These are phyloP conservation scores for Euphrasia arctica DNA, from an alignment of 305 asterid genomes.

Conservation along the genomic window DNA sequence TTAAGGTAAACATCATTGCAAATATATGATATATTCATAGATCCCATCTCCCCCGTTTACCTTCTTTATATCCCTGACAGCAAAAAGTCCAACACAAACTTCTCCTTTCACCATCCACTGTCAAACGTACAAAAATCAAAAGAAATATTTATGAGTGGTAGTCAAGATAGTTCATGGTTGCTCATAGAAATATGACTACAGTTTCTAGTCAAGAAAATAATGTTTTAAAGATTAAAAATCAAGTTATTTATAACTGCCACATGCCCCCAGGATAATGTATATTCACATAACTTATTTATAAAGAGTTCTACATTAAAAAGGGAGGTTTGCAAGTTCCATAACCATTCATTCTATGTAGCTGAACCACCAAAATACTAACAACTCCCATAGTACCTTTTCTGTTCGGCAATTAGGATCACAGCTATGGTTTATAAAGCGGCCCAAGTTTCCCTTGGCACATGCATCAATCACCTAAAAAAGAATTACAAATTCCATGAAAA, in stretches of 20 bases:
- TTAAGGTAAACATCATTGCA: slow-evolving; percentile 4
- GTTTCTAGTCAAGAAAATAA: slow-evolving; percentile 3
- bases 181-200: not conserved
- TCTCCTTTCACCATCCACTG: slow-evolving; percentile 99
- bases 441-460: slow-evolving; percentile 90
- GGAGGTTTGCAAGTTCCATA: slow-evolving; percentile 12
- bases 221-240: slow-evolving; percentile 14
- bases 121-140: slow-evolving; percentile 18
- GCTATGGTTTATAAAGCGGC: slow-evolving; percentile 91
- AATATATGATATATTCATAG: not conserved
- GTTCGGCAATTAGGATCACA: slow-evolving; percentile 96
- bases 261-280: not conserved
- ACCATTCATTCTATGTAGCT: slow-evolving; percentile 18
- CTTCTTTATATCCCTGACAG: slow-evolving; percentile 82
- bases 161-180: not conserved
- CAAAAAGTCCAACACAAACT: slow-evolving; percentile 93
- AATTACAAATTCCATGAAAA: slow-evolving; percentile 24
- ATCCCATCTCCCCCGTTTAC: slow-evolving; percentile 28
- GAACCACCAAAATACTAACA: slow-evolving; percentile 19
- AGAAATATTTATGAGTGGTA: slow-evolving; percentile 17
- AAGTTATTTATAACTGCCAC: slow-evolving; percentile 1
- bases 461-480: slow-evolving; percentile 87
- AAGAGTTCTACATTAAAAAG: slow-evolving; percentile 9
- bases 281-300: slow-evolving; percentile 15
- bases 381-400: slow-evolving; percentile 63